Percentiles rank a stretch among this genome's conserved stretches.
Conservation (phyloP, 345 rosid genomes). For the Cardiospermum halicacabum region DNA sequence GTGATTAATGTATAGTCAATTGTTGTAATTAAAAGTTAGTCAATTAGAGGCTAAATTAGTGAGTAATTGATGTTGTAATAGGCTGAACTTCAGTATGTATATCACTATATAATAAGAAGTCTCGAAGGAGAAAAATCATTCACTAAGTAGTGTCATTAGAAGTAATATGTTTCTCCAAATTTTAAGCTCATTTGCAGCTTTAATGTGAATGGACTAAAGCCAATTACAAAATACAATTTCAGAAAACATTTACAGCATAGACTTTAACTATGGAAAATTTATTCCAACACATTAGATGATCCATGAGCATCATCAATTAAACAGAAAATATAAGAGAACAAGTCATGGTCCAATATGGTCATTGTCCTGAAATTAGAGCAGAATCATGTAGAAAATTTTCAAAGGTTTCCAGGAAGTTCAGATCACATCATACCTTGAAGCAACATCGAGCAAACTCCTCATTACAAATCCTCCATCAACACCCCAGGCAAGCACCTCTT, state of each 20-base stretch:
- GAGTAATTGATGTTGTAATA: too few relatives aligned
- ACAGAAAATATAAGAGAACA: neutral
- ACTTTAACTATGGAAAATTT: neutral
- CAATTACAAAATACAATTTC: neutral
- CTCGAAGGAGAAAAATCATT: too few relatives aligned
- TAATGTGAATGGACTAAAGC: neutral
- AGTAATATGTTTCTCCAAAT: neutral
- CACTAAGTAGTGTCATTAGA: too few relatives aligned
- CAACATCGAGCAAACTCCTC: slow-evolving; percentile 90
- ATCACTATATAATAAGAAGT: too few relatives aligned
- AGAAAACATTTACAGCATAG: neutral
- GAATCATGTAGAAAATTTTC: neutral
- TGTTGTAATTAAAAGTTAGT: too few relatives aligned
- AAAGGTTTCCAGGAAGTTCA: neutral
- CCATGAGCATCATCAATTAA: neutral
- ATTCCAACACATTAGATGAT: neutral
- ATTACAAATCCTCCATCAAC: slow-evolving; percentile 68
- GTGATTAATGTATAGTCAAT: too few relatives aligned
- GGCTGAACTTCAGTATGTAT: too few relatives aligned
- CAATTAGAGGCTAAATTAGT: too few relatives aligned
- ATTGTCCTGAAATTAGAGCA: too few relatives aligned
- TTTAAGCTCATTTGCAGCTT: neutral
- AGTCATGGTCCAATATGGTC: too few relatives aligned
- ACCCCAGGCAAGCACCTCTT: slow-evolving; percentile 78
- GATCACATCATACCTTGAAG: slow-evolving; percentile 59